Evolutionary conservation across 2,329 filamentous ascomycete species (phyloP), one percentile per base, ranked within the genome.

Genomic region (Colletotrichum sp.): DNA sequence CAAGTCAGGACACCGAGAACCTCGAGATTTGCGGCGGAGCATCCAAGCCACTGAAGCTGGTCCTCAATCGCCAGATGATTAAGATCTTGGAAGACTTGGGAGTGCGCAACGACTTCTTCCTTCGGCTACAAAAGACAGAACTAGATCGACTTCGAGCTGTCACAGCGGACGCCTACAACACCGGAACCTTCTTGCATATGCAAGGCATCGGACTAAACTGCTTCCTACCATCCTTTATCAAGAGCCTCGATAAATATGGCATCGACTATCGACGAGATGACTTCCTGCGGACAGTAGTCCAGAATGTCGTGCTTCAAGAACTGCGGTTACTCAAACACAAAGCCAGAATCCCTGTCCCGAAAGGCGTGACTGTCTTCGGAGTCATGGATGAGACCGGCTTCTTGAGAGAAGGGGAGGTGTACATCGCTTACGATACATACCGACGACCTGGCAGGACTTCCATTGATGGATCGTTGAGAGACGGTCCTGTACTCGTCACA

Each of bases 81-180:
- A 98, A 98, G 82, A 95, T 98, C 7, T 83, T 98, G 1, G 95
- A 98, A 80, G 95, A 98, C 78, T 92, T 96, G 82, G 89, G 90
- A 0, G 92, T 94, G 0, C 81, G 87, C 0, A 80, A 85, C 2
- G 72, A 83, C 0, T 93, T 90, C 82, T 96, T 98, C 78, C 81
- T 93, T 13, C 80, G 87, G 0, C 84, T 95, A 2, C 95, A 97
- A 82, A 85, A 87, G 1, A 85, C 86, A n/a, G 93, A 93, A 32
- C 84, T 97, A 5, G 78, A 88, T 0, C 85, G 88, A 15, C 85
- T 98, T 6, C 89, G 91, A 5, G 83, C 84, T 13, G 91, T 94
- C 63, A 93, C 93, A 0, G 84, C 88, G 0, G 90, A 87, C 24
- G 86, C 90, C 0, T 80, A 87, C 76, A 94, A 94, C 78, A 94